phyloP scores from a whole-genome alignment of 2,329 filamentous ascomycete species.

The Alternaria infectoria region DNA sequence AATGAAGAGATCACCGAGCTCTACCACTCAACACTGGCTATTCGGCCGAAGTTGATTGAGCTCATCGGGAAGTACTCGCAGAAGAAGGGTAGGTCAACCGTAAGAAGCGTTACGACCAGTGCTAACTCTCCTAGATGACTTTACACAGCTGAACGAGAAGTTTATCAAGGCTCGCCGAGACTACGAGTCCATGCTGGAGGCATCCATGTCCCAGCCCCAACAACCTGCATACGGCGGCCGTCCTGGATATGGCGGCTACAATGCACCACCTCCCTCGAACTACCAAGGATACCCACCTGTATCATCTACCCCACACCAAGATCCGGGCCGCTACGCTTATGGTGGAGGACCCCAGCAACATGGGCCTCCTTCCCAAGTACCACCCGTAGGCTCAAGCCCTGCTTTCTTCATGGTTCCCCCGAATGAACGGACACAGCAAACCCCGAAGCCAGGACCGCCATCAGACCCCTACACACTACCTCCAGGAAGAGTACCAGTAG shows the following conservation, averaged over 20 bases:
- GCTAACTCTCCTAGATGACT: slow-evolving; percentile 73
- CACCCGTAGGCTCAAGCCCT: slow-evolving; percentile 43
- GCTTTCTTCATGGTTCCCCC: slow-evolving; percentile 50
- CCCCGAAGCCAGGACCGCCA: slow-evolving; percentile 36
- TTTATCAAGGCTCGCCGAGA: slow-evolving; percentile 98
- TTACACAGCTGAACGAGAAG: slow-evolving; percentile 97
- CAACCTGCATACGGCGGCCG: slow-evolving; percentile 79
- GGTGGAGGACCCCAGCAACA: slow-evolving; percentile 42
- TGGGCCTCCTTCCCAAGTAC: slow-evolving; percentile 47
- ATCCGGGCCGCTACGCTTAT: slow-evolving; percentile 37
- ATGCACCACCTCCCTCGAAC: slow-evolving; percentile 38
- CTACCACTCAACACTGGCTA: slow-evolving; percentile 93
- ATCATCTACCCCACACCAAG: slow-evolving; percentile 43
- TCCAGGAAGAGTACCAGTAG: slow-evolving; percentile 42
- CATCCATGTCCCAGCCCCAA: slow-evolving; percentile 94
- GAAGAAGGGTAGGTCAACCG: slow-evolving; percentile 77
- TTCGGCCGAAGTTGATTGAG: slow-evolving; percentile 95
- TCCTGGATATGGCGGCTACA: slow-evolving; percentile 42
- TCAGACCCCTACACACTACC: slow-evolving; percentile 49
- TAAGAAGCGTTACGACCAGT: neutral
- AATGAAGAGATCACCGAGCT: slow-evolving; percentile 93
- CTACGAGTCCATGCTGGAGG: slow-evolving; percentile 94
- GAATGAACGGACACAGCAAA: slow-evolving; percentile 37
- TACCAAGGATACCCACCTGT: slow-evolving; percentile 43
- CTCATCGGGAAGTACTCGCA: slow-evolving; percentile 99